Evolutionary conservation across 208 protist species (phyloP), one percentile per base, ranked within the genome.

Genomic region (Leptomonas seymouri): DNA sequence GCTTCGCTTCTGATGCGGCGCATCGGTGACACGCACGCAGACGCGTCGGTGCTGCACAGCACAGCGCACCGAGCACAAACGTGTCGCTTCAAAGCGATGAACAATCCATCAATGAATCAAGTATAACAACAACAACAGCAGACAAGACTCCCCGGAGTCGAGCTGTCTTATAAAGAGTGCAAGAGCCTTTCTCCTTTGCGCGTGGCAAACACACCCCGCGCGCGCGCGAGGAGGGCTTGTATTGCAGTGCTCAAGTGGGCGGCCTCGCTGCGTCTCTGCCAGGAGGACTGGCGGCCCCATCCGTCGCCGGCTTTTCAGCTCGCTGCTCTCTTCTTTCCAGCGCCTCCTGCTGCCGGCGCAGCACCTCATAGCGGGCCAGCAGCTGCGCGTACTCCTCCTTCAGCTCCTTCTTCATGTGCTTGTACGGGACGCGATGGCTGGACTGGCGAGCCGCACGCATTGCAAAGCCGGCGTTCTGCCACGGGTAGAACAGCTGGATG

Each of bases 401-500:
- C 39, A 86, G 55, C 48, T 51, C 58, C 21, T 21, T 14, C 60
- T 75, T 74, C 57, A 60, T 71, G 45, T 61, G 55, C 28, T 74
- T 25, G 69, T 88, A 75, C 48, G 76, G 70, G n/a, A 61, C 36
- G 1, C 76, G 79, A 62, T 81, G 86, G 27, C 69, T 67, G 18
- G 88, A 93, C 11, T 41, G 16, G 14, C 68, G 63, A 25, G 81
- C 76, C 0, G 88, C 75, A 7, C 73, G 68, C 78, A 87, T 84
- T 9, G 85, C 88, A 7, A 84, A 53, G 12, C 68, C 75, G 1
- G 83, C 88, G 65, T 89, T 90, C 25, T 64, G 56, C 83, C 85
- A 91, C 71, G 88, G 85, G 41, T 48, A 55, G 45, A 89, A 91
- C 20, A 91, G 48, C 36, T 84, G 74, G 21, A 89, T 82, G 65